Percentiles rank a stretch among this genome's conserved stretches.
Evolutionary conservation across 2,329 filamentous ascomycete species (phyloP).

Genomic region (Alternaria brassicae): DNA sequence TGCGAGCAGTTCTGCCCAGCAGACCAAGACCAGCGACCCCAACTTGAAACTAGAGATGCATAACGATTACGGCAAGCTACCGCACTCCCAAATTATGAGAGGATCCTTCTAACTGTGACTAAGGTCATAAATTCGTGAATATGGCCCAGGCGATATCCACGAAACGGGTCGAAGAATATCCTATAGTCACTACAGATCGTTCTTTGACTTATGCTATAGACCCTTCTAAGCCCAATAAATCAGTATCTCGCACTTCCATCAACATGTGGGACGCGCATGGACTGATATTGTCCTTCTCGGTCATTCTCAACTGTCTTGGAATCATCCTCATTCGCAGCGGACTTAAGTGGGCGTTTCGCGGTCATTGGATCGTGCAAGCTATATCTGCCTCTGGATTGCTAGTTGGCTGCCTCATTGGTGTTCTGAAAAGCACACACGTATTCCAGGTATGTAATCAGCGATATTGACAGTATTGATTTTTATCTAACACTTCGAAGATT

Average conservation of each 20-base stretch:
- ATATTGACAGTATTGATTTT: neutral
- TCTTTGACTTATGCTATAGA: neutral
- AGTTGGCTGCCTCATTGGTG: neutral
- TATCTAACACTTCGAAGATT: neutral
- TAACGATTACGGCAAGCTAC: neutral
- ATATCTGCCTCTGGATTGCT: neutral
- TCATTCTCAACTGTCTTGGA: neutral
- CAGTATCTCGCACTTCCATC: neutral
- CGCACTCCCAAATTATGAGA: neutral
- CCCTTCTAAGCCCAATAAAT: neutral
- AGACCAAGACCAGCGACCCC: neutral
- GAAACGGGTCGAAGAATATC: neutral
- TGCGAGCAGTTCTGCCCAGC: neutral
- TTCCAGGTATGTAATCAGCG: neutral
- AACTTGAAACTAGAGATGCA: neutral
- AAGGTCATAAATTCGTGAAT: neutral
- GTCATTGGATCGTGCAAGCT: neutral
- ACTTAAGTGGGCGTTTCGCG: neutral
- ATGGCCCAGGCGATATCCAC: neutral
- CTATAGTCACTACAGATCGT: neutral
- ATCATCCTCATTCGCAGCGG: neutral
- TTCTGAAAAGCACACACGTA: neutral
- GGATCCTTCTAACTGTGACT: neutral
- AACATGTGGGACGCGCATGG: neutral
- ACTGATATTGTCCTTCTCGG: neutral